phyloP scores from a whole-genome alignment of 176 grass and related monocot species.

The Aechmea fasciata region DNA sequence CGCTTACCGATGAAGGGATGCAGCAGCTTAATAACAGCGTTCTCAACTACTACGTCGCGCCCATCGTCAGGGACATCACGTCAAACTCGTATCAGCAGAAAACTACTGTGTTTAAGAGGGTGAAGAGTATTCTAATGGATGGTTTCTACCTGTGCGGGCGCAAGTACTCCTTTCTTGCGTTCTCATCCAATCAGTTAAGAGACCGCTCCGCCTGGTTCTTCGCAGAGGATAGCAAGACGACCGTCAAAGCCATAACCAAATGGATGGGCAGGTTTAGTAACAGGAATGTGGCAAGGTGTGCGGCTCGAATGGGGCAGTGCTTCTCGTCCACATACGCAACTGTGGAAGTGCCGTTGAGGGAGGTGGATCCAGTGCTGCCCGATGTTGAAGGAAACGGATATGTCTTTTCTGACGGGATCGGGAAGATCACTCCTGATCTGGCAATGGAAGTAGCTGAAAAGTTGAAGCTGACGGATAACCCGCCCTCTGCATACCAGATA shows the following conservation, averaged over 20 bases:
- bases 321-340: slow-evolving; percentile 95
- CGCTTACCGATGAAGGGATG: slow-evolving; percentile 83
- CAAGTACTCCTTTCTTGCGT: slow-evolving; percentile 80
- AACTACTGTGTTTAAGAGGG: slow-evolving; percentile 56
- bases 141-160: slow-evolving; percentile 71
- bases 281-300: slow-evolving; percentile 65
- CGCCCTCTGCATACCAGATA: slow-evolving; percentile 91
- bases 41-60: slow-evolving; percentile 48
- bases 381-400: slow-evolving; percentile 53
- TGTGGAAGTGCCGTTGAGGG: slow-evolving; percentile 32
- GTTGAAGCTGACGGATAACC: slow-evolving; percentile 39
- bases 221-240: slow-evolving; percentile 52
- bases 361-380: slow-evolving; percentile 31
- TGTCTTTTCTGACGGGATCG: slow-evolving; percentile 83
- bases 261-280: slow-evolving; percentile 81
- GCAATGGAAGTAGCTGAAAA: slow-evolving; percentile 58
- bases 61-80: slow-evolving; percentile 60
- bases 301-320: slow-evolving; percentile 82
- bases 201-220: slow-evolving; percentile 91
- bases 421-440: slow-evolving; percentile 61
- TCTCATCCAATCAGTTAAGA: slow-evolving; percentile 76
- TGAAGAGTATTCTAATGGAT: slow-evolving; percentile 39
- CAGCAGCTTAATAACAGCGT: slow-evolving; percentile 50
- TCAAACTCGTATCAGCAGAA: slow-evolving; percentile 52
- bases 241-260: slow-evolving; percentile 29